Evolutionary conservation across 202 grass and related monocot genomes (phyloP).

Genomic region (Musa balbisiana): DNA sequence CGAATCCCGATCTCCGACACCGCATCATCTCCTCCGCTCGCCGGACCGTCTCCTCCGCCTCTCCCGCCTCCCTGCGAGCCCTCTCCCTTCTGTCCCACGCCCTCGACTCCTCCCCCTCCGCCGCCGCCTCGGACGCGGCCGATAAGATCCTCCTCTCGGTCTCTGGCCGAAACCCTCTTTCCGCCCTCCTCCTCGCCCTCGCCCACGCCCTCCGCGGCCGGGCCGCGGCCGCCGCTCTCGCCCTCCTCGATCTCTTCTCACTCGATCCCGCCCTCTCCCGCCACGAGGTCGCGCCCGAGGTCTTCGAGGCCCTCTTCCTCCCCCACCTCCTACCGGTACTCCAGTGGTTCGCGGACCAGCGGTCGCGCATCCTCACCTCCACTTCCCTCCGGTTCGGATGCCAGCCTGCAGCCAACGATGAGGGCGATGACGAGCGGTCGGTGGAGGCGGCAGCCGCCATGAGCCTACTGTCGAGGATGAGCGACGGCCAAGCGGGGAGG

Average conservation of each 20-base stretch:
- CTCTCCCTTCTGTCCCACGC: constrained; percentile 44
- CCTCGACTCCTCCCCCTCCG: constrained; percentile 31
- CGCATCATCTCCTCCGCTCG: constrained; percentile 43
- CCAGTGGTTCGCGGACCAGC: constrained; percentile 55
- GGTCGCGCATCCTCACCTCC: constrained; percentile 25
- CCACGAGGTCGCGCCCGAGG: constrained; percentile 39
- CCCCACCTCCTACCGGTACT: constrained; percentile 47
- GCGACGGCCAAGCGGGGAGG: constrained; percentile 45
- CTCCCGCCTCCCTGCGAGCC: constrained; percentile 14
- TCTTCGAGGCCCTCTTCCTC: constrained; percentile 59
- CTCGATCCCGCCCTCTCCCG: constrained; percentile 51
- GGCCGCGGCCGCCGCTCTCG: constrained; percentile 11
- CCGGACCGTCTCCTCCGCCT: constrained; percentile 7
- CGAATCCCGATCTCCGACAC: constrained; percentile 40
- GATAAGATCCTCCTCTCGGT: constrained; percentile 40
- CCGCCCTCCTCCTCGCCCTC: constrained; percentile 48
- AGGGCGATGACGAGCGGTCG: constrained; percentile 20
- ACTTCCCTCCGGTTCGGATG: neutral
- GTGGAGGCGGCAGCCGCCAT: constrained; percentile 39
- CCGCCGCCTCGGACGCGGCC: constrained; percentile 19
- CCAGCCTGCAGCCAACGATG: neutral
- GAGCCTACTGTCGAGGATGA: constrained; percentile 57
- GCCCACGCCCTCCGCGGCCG: constrained; percentile 19
- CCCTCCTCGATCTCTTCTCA: constrained; percentile 50
- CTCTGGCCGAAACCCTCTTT: constrained; percentile 22